Conservation (phyloP, 257 asterid species). For the Eustoma russellianum region DNA sequence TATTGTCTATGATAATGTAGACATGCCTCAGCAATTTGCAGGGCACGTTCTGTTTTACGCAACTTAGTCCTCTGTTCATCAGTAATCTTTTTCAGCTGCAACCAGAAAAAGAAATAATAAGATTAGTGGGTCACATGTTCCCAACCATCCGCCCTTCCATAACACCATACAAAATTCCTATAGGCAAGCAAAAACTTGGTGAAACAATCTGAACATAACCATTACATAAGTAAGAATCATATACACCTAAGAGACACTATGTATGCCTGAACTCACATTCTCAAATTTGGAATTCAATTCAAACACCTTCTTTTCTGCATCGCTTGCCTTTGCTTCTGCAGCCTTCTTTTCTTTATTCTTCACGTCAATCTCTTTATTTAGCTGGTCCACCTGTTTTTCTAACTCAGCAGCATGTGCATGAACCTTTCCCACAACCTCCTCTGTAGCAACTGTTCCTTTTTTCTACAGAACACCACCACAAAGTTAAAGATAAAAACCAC, state of each 20-base stretch:
- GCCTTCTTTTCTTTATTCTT: constrained; percentile 45
- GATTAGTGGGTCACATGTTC: too few relatives aligned
- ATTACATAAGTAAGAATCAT: too few relatives aligned
- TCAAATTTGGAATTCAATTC: constrained; percentile 45
- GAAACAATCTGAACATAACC: too few relatives aligned
- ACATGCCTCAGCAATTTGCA: constrained; percentile 79
- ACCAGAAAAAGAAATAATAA: constrained; percentile 7
- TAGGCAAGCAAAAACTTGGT: too few relatives aligned
- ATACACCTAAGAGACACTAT: too few relatives aligned
- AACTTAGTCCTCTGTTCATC: constrained; percentile 63
- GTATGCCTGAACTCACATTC: constrained; percentile 31
- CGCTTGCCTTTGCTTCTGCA: constrained; percentile 43
- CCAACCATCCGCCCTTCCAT: too few relatives aligned
- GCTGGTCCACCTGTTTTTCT: constrained; percentile 61
- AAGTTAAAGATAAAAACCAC: constrained; percentile 8
- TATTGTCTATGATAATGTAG: constrained; percentile 1
- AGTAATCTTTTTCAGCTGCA: constrained; percentile 56
- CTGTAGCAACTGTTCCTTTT: constrained; percentile 47
- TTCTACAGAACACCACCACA: constrained; percentile 24
- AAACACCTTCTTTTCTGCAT: constrained; percentile 48
- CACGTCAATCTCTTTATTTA: constrained; percentile 35
- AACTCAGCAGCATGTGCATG: constrained; percentile 60
- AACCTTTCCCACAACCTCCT: constrained; percentile 62
- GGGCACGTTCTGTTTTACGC: constrained; percentile 90
- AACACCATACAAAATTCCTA: too few relatives aligned